These are phyloP conservation scores for Diaporthe amygdali DNA, from an alignment of 2,329 filamentous ascomycete species.

Conservation along the genomic window DNA sequence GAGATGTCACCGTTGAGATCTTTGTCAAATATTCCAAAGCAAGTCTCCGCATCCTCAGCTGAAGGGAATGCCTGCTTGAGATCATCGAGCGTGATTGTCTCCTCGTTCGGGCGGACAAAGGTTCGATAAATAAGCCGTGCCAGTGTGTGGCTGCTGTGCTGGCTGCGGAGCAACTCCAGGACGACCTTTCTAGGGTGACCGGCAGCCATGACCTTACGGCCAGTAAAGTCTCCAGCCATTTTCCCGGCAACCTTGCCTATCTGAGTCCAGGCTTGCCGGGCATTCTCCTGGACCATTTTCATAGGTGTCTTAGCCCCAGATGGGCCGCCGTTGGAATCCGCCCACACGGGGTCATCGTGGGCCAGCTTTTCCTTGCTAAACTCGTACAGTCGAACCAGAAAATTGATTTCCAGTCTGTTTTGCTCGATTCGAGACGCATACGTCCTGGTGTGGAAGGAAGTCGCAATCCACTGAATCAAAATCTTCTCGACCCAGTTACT, in stretches of 20 bases:
- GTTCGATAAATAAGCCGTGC: conserved; percentile 89
- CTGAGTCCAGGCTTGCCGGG: conserved; percentile 76
- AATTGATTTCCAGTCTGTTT: conserved; percentile 86
- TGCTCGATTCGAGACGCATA: conserved; percentile 90
- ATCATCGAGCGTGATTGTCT: conserved; percentile 80
- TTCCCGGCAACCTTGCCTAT: conserved; percentile 86
- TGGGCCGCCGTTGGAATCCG: conserved; percentile 37
- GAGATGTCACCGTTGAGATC: conserved; percentile 97
- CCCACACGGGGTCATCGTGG: conserved; percentile 55
- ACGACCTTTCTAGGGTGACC: conserved; percentile 87
- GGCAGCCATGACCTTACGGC: conserved; percentile 67
- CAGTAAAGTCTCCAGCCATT: conserved; percentile 91
- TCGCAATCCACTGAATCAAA: conserved; percentile 92
- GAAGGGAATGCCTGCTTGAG: conserved; percentile 79
- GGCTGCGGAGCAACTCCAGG: conserved; percentile 74
- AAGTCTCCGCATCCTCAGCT: conserved; percentile 84
- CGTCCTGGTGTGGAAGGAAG: conserved; percentile 88
- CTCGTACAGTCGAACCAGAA: conserved; percentile 62
- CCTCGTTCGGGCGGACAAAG: conserved; percentile 74
- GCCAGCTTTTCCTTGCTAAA: conserved; percentile 79
- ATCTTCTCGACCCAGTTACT: conserved; percentile 93
- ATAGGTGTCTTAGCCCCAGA: conserved; percentile 77
- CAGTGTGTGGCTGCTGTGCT: conserved; percentile 78
- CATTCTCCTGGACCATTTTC: conserved; percentile 74
- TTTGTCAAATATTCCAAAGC: conserved; percentile 93